phyloP scores from a whole-genome alignment of 164 flowering plant genomes.

The Kingdonia uniflora region DNA sequence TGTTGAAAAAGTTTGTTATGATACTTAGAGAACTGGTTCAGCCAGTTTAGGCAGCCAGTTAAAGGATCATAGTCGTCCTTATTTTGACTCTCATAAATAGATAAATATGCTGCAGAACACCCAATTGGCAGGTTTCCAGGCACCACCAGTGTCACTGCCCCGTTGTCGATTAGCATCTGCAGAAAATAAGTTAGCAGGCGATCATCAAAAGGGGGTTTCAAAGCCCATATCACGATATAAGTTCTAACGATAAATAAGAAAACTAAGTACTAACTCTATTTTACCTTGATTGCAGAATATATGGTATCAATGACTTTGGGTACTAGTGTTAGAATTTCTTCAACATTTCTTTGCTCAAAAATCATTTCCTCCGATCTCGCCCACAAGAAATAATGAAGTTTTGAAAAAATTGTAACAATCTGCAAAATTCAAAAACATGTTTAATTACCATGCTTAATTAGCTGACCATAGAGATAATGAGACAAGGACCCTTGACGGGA shows the following conservation, averaged over 20 bases:
- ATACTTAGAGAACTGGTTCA: slow-evolving; percentile 19
- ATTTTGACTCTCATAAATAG: slow-evolving; percentile 6
- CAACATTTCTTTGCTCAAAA: slow-evolving; percentile 4
- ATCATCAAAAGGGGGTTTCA: too few relatives aligned
- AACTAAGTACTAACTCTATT: too few relatives aligned
- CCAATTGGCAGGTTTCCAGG: slow-evolving; percentile 1
- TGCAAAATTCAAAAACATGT: too few relatives aligned
- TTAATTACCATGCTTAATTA: too few relatives aligned
- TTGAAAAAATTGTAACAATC: slow-evolving; percentile 14
- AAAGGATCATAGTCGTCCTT: slow-evolving; percentile 18
- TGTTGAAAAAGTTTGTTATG: slow-evolving; percentile 23
- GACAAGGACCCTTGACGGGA: too few relatives aligned
- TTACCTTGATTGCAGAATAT: slow-evolving; percentile 15
- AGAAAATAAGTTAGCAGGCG: background rate
- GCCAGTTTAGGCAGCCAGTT: slow-evolving; percentile 28
- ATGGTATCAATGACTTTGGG: slow-evolving; percentile 18
- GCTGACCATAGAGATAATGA: too few relatives aligned
- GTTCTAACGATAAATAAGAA: too few relatives aligned
- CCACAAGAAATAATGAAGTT: slow-evolving; percentile 19
- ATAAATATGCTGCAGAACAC: slow-evolving; percentile 1
- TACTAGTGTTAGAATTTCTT: slow-evolving; percentile 9
- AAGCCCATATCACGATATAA: too few relatives aligned
- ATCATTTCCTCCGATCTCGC: slow-evolving; percentile 35
- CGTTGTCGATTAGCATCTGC: background rate
- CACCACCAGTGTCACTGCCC: background rate